Conservation (phyloP, 495 filamentous ascomycete species). For the Talaromyces stipitatus region DNA sequence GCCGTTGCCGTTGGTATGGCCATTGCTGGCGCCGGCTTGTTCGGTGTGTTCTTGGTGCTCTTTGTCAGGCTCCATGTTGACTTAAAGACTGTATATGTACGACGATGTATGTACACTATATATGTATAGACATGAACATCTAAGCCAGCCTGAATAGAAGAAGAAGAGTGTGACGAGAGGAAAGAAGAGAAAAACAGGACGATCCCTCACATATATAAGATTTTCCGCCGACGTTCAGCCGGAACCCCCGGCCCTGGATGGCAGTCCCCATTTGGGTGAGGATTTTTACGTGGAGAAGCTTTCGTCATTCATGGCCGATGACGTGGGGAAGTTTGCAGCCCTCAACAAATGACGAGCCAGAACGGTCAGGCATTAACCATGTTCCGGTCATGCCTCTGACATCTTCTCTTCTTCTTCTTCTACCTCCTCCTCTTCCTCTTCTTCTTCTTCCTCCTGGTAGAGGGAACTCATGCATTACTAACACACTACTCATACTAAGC, state of each 20-base stretch:
- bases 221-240: too few species aligned
- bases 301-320: background rate
- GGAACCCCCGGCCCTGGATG: too few species aligned
- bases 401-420: background rate
- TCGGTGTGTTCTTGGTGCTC: conserved; percentile 4
- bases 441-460: too few species aligned
- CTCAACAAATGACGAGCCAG: background rate
- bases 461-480: too few species aligned
- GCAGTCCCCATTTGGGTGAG: background rate
- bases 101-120: background rate
- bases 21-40: background rate
- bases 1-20: background rate
- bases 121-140: background rate
- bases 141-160: background rate
- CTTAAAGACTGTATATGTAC: background rate
- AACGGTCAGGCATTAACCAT: background rate
- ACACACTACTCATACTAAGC: too few species aligned
- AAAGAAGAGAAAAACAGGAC: too few species aligned
- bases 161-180: too few species aligned
- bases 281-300: background rate
- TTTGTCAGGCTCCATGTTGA: conserved; percentile 1
- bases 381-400: background rate
- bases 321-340: background rate
- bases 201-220: background rate
- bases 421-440: too few species aligned